phyloP scores from a whole-genome alignment of 2,329 filamentous ascomycete species.

The Tolypocladium album region DNA sequence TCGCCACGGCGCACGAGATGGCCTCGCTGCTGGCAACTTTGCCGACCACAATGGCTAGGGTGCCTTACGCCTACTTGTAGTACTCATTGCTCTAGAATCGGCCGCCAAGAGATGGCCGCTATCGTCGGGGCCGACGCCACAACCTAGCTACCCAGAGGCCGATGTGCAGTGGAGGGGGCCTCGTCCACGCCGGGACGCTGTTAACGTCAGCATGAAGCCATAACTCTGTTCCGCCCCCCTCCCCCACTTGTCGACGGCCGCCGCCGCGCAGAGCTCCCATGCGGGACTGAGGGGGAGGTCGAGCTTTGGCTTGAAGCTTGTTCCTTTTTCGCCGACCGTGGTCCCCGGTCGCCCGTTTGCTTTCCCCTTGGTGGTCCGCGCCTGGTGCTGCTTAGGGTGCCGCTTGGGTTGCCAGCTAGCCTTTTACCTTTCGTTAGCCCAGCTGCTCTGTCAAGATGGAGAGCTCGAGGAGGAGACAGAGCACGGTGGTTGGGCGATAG shows the following conservation, averaged over 20 bases:
- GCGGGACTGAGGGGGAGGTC: background rate
- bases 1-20: background rate
- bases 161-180: background rate
- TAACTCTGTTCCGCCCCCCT: background rate
- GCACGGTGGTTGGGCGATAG: conserved; percentile 5
- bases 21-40: background rate
- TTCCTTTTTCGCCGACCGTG: background rate
- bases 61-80: no score
- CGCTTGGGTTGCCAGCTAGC: background rate
- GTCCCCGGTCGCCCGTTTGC: background rate
- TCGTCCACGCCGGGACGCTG: background rate
- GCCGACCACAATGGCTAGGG: background rate
- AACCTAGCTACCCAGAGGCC: background rate
- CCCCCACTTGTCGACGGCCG: background rate
- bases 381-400: background rate
- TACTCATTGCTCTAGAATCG: background rate
- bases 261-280: background rate
- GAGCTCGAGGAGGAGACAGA: background rate
- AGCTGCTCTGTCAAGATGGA: background rate
- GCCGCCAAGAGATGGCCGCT: background rate
- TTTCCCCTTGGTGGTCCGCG: background rate
- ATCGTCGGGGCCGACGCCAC: background rate
- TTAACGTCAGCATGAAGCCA: background rate
- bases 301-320: background rate
- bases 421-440: conserved; percentile 5